Conservation (phyloP, 371 early-diverging fungal species). For the Dichotomocladium elegans region DNA sequence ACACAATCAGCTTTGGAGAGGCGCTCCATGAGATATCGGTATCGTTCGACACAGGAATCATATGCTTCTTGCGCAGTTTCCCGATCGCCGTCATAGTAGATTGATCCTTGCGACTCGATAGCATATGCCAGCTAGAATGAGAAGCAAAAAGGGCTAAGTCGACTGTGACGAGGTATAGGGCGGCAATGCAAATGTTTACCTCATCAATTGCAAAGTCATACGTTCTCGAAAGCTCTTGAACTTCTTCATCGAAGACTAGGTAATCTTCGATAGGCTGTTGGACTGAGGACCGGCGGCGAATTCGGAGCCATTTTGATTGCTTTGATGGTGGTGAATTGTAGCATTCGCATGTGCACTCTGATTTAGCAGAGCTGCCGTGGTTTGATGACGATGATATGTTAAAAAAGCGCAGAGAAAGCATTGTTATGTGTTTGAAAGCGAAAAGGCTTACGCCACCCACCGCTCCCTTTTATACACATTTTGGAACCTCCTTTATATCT, state of each 20-base stretch:
- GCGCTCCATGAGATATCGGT: slow-evolving; percentile 11
- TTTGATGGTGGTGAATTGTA: not conserved
- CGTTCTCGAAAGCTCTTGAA: not conserved
- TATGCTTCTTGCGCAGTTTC: slow-evolving; percentile 10
- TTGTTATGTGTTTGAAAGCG: no score
- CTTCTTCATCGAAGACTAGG: slow-evolving; percentile 3
- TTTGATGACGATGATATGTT: no score
- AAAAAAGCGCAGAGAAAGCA: no score
- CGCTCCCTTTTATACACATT: no score
- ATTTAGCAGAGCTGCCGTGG: no score
- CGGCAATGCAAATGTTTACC: no score
- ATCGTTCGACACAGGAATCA: slow-evolving; percentile 14
- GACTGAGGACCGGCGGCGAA: slow-evolving; percentile 6
- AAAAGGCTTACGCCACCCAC: no score
- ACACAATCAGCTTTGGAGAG: slow-evolving; percentile 12
- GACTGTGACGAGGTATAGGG: no score
- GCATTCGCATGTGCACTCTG: no score
- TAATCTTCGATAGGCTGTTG: not conserved
- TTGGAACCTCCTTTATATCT: no score
- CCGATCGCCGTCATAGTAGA: slow-evolving; percentile 16
- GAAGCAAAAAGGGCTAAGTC: no score
- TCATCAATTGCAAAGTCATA: slow-evolving; percentile 7
- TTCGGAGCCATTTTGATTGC: slow-evolving; percentile 6
- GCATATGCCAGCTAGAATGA: slow-evolving; percentile 20
- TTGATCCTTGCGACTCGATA: slow-evolving; percentile 21